phyloP scores from a whole-genome alignment of 2,329 filamentous ascomycete genomes.

The Colletotrichum australisinense region DNA sequence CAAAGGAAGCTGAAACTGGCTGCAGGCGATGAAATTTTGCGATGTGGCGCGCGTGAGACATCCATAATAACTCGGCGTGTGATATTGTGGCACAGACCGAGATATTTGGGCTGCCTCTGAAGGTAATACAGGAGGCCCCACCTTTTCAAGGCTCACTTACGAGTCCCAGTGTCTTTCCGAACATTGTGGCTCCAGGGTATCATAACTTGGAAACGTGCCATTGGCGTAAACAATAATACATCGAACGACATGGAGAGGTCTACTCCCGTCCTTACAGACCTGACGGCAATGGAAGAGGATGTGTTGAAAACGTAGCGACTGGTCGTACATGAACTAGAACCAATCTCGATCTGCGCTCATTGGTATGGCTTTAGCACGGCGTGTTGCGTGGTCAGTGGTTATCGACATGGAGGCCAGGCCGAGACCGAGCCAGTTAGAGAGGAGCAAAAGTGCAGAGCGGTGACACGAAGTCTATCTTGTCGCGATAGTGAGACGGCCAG shows the following conservation, averaged over 20 bases:
- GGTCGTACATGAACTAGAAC: neutral
- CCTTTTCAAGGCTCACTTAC: neutral
- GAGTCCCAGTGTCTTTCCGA: neutral
- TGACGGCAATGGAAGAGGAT: neutral
- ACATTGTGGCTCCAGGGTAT: neutral
- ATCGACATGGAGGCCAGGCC: conserved; percentile 6
- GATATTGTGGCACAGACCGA: neutral
- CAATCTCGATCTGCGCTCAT: conserved; percentile 3
- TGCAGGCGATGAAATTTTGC: neutral
- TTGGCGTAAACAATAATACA: neutral
- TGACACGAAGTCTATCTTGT: conserved; percentile 23
- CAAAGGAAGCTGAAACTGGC: neutral
- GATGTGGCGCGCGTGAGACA: neutral
- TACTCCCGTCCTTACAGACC: neutral
- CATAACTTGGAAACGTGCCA: neutral
- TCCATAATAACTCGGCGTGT: neutral
- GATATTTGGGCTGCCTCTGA: neutral
- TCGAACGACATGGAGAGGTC: neutral
- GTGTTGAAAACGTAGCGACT: neutral
- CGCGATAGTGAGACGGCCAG: conserved; percentile 13
- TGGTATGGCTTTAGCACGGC: conserved; percentile 7
- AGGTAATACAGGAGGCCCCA: neutral
- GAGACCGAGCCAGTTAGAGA: conserved; percentile 15
- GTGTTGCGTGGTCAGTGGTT: neutral
- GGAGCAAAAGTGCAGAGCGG: neutral